Evolutionary conservation across 768 basidiomycete genomes (phyloP).

Genomic region (Kwoniella newhampshirensis): DNA sequence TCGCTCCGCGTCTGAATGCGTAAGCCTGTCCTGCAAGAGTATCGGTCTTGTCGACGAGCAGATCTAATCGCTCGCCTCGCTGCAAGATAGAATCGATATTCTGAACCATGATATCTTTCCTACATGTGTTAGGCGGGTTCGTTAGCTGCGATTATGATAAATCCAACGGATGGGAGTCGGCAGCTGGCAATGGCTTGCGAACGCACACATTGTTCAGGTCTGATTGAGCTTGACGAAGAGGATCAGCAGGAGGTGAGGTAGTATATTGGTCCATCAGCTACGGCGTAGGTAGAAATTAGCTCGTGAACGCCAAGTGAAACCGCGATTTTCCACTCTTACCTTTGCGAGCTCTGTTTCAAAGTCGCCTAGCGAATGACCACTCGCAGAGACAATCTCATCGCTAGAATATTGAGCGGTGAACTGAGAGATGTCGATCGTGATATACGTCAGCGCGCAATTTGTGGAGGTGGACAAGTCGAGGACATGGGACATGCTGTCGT

Average conservation of each 20-base stretch:
- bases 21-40: constrained; percentile 91
- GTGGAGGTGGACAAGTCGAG: constrained; percentile 58
- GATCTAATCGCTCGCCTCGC: constrained; percentile 90
- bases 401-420: constrained; percentile 51
- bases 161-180: neutral
- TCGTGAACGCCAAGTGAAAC: neutral
- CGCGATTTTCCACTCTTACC: constrained; percentile 37
- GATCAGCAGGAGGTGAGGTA: constrained; percentile 80
- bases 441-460: constrained; percentile 59
- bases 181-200: too few species aligned
- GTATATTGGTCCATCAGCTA: constrained; percentile 83
- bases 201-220: constrained; percentile 62
- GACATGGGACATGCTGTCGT: too few species aligned
- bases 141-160: neutral
- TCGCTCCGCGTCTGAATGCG: constrained; percentile 84
- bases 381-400: constrained; percentile 53
- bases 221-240: constrained; percentile 81
- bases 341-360: constrained; percentile 53
- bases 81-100: constrained; percentile 95
- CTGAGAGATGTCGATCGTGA: constrained; percentile 23
- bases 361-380: constrained; percentile 51
- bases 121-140: too few species aligned
- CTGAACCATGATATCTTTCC: constrained; percentile 95
- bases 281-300: neutral
- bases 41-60: constrained; percentile 96